Evolutionary conservation across 306 rosid genomes (phyloP), one percentile per base, ranked within the genome.

Genomic region (Astragalus membranaceus): DNA sequence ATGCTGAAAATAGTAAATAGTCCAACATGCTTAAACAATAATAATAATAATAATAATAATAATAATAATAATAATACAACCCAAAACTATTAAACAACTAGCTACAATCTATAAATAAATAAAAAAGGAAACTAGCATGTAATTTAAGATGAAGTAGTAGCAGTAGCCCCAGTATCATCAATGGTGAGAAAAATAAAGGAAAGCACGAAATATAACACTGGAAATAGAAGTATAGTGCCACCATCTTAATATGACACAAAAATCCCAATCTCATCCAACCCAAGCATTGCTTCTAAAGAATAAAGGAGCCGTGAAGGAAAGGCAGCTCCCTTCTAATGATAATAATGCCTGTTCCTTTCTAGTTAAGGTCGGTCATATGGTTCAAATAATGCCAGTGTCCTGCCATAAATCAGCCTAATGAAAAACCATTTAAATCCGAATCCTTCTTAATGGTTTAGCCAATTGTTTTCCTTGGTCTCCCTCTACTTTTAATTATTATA

Each of bases 1-100:
- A 59, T 78, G 73, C 96, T 91, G 90, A 53, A 76, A 80, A 77
- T 61, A 48, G 69, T 16, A 77, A 69, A 60, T 47, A 61, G 46
- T 64, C 43, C 77, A 51, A 64, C 61, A 75, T 32, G 47, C 58
- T 65, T 59, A 42, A 83, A 75, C 57, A n/a, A n/a, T n/a, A n/a
- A n/a, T n/a, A n/a, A n/a, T n/a, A n/a, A n/a, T n/a, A n/a, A n/a
- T n/a, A n/a, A n/a, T n/a, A n/a, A n/a, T n/a, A n/a, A n/a, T n/a
- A n/a, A n/a, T 46, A 26, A 26, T 52, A 43, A 74, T 8, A 49
- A 30, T 49, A 35, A 55, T 2, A 8, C 37, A 32, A 48, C 59
- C 33, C 32, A 7, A 32, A 56, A 49, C 60, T 39, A 69, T 76
- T 47, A 58, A 61, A 75, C 26, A 65, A 67, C 35, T 20, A 67